Percentiles rank a stretch among this genome's conserved stretches.
Evolutionary conservation across 169 alveolate genomes (phyloP).

Genomic region (Theileria parva): DNA sequence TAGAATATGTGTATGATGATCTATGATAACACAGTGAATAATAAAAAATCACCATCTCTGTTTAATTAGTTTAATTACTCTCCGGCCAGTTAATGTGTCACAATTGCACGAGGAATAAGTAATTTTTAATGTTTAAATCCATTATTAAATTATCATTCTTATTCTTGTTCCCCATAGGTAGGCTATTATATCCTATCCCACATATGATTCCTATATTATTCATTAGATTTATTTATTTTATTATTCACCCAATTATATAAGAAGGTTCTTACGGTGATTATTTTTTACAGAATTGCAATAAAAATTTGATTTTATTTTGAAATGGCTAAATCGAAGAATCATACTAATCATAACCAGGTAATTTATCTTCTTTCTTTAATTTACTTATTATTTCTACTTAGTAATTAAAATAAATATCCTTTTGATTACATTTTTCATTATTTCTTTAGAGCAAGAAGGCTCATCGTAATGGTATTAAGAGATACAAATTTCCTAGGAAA

Average conservation of each 20-base stretch:
- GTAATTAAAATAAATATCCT: neutral
- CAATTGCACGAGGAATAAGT: no score
- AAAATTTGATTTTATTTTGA: neutral
- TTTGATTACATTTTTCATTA: neutral
- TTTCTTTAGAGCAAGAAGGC: constrained; percentile 78
- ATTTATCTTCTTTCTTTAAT: constrained; percentile 7
- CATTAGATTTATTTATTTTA: neutral
- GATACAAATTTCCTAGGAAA: constrained; percentile 73
- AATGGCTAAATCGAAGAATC: constrained; percentile 89
- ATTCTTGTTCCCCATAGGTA: neutral
- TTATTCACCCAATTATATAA: neutral
- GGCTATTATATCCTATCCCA: neutral
- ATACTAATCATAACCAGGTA: constrained; percentile 87
- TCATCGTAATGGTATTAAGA: constrained; percentile 85
- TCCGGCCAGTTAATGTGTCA: no score
- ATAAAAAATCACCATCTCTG: no score
- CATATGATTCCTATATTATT: neutral
- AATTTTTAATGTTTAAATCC: neutral
- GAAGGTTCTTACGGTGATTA: neutral
- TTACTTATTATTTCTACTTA: neutral
- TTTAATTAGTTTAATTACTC: no score
- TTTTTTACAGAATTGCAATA: neutral
- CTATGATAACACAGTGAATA: no score
- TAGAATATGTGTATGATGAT: no score
- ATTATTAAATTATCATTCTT: neutral